A percentile compares a stretch with the other conserved stretches of the same genome.
Evolutionary conservation across 257 asterid genomes (phyloP).

Genomic region (Solanum okadae): DNA sequence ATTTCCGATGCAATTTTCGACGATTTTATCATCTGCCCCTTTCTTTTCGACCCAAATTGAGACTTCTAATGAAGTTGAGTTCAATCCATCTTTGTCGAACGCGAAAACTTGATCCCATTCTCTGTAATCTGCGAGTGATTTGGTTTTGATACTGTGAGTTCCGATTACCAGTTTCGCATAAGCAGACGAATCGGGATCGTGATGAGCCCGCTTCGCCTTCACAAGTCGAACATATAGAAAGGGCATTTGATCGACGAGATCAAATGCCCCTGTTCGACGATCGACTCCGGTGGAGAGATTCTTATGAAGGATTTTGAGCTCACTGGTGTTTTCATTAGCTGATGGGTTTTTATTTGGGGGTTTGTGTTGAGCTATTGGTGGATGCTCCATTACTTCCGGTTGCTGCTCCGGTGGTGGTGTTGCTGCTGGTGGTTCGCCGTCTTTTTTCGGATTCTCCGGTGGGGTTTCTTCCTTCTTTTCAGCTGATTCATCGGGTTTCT

Average conservation of each 20-base stretch:
- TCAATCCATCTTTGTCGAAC: conserved; percentile 66
- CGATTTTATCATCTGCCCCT: conserved; percentile 7
- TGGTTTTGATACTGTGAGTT: conserved; percentile 57
- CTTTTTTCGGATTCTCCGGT: conserved; percentile 23
- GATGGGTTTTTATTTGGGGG: conserved; percentile 6
- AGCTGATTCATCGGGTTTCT: conserved; percentile 2
- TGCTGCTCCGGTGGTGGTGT: not conserved
- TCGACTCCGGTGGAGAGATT: conserved; percentile 24
- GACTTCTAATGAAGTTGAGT: conserved; percentile 66
- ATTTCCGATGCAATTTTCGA: conserved; percentile 37
- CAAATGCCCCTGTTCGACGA: conserved; percentile 54
- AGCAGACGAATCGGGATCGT: conserved; percentile 32
- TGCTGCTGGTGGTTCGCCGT: conserved; percentile 15
- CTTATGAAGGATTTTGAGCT: conserved; percentile 32
- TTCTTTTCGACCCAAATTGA: conserved; percentile 45
- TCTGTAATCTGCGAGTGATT: conserved; percentile 24
- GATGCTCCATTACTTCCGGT: conserved; percentile 13
- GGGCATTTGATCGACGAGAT: conserved; percentile 85
- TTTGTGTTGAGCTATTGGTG: conserved; percentile 46
- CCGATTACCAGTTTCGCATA: conserved; percentile 76
- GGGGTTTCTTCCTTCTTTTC: conserved; percentile 50
- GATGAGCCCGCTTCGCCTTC: conserved; percentile 46
- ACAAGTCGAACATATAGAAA: conserved; percentile 70
- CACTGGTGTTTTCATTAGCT: conserved; percentile 24
- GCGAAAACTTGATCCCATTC: conserved; percentile 94